Base-by-base conservation (phyloP, 345 rosid species). In the Gossypium australe region DNA sequence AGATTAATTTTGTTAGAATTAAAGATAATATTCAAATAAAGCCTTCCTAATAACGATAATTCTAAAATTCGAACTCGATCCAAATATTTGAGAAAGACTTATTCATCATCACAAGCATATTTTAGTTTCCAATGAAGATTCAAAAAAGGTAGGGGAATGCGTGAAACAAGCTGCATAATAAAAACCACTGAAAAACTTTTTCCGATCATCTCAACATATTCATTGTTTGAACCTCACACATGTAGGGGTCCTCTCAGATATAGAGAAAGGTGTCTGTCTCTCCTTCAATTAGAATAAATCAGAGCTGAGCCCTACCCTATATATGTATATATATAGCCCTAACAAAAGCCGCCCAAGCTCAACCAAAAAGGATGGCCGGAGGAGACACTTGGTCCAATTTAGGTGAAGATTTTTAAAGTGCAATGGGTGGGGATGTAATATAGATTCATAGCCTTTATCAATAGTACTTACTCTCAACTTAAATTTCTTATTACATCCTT, bases 361-460 rank as follows among this genome's bases (percentile, higher is more conserved):
- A 10, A 69, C 45, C 63, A 71, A n/a, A 55, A 41, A 22, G 52
- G 74, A 55, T 18, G 57, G 63, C 47, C 59, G 10, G 58, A n/a
- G 61, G 73, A 29, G 47, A 70, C 60, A 29, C 2, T 16, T 1
- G 24, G 47, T 52, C 6, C 38, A 18, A 13, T 71, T 71, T 71
- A 71, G 74, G 74, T 41, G 57, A 71, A 55, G 51, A 12, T 38
- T 71, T 71, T 71, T 71, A 55, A 71, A 71, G 64, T 71, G 74
- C 64, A 57, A 18, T 34, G 3, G 41, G 64, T 24, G 64, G 62
- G 8, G 16, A 13, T 59, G 27, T 59, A 9, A 34, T 1, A 25
- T 69, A 27, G 72, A 53, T 34, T 56, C 34, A 20, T 41, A 56
- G 74, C 64, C 64, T 71, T 56, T 56, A 71, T 20, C 56, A 12